Percentiles rank a stretch among this genome's conserved stretches.
phyloP scores from a whole-genome alignment of 2,329 filamentous ascomycete species.

The Aspergillus sclerotialis region DNA sequence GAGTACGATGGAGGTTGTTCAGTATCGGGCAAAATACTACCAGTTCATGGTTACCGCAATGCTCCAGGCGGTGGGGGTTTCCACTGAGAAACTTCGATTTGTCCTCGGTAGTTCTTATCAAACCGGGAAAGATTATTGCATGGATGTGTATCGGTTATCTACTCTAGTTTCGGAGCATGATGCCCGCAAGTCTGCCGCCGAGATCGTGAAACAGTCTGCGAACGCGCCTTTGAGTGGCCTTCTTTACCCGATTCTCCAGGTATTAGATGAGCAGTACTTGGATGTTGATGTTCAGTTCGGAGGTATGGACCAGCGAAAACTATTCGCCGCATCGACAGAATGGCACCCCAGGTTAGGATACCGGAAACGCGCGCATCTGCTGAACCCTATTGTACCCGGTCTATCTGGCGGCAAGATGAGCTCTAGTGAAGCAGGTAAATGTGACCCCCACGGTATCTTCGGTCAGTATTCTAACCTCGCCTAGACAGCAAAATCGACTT shows the following conservation, averaged over 20 bases:
- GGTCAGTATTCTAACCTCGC: slow-evolving; percentile 1
- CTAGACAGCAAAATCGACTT: slow-evolving; percentile 66
- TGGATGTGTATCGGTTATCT: slow-evolving; percentile 70
- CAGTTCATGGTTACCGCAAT: slow-evolving; percentile 65
- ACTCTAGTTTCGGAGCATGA: slow-evolving; percentile 58
- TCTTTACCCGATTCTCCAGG: slow-evolving; percentile 82
- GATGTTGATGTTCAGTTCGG: slow-evolving; percentile 85
- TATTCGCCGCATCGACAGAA: slow-evolving; percentile 60
- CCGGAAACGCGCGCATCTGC: slow-evolving; percentile 64
- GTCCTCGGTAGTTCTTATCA: slow-evolving; percentile 83
- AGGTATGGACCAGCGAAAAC: slow-evolving; percentile 39
- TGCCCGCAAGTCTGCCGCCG: slow-evolving; percentile 83
- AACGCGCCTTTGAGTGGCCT: slow-evolving; percentile 68
- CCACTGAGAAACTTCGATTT: slow-evolving; percentile 72
- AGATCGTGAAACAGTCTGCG: slow-evolving; percentile 86
- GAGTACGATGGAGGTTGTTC: slow-evolving; percentile 80
- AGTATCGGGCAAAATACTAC: slow-evolving; percentile 79
- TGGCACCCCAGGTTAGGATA: slow-evolving; percentile 81
- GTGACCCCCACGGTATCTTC: neutral
- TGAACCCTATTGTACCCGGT: slow-evolving; percentile 87
- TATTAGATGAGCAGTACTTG: slow-evolving; percentile 83
- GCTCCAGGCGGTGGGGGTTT: slow-evolving; percentile 69
- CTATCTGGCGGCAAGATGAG: slow-evolving; percentile 81
- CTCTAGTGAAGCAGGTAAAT: slow-evolving; percentile 50
- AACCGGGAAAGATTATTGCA: slow-evolving; percentile 9